These are phyloP conservation scores for Rutstroemia sp. DNA, from an alignment of 2,329 filamentous ascomycete genomes.

Conservation along the genomic window DNA sequence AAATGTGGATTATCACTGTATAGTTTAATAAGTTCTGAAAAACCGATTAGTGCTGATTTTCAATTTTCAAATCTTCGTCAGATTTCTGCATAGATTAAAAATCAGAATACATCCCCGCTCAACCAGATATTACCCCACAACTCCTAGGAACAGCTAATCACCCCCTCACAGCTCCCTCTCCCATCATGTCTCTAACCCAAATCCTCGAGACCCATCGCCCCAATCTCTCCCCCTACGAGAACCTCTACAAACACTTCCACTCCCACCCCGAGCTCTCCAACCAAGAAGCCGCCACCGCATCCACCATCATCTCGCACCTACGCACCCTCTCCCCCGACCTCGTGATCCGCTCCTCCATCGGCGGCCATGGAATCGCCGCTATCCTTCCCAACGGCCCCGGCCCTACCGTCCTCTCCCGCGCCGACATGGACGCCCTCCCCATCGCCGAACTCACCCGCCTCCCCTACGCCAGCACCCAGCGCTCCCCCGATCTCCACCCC, in stretches of 20 bases:
- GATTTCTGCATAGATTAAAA: too few relatives aligned
- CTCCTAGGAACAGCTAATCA: too few relatives aligned
- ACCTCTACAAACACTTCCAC: constrained; percentile 5
- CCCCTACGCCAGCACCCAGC: constrained; percentile 43
- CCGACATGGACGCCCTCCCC: constrained; percentile 56
- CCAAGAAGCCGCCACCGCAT: constrained; percentile 4
- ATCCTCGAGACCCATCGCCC: background rate
- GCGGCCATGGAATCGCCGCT: constrained; percentile 50
- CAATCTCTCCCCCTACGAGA: background rate
- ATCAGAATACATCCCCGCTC: too few relatives aligned
- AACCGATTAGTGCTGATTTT: too few relatives aligned
- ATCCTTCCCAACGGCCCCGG: constrained; percentile 48
- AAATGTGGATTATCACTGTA: too few relatives aligned
- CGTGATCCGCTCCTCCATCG: constrained; percentile 42
- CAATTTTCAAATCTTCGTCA: too few relatives aligned
- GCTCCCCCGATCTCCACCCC: constrained; percentile 32
- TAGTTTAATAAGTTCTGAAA: too few relatives aligned
- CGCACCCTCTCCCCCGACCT: constrained; percentile 25
- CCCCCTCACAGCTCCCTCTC: background rate
- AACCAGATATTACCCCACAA: too few relatives aligned
- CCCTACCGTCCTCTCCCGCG: constrained; percentile 47
- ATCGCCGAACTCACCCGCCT: constrained; percentile 48
- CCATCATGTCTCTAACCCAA: background rate
- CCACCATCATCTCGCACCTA: background rate
- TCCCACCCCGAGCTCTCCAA: constrained; percentile 5